Conservation (phyloP, 192 early-diverging fungal species). For the Mycoemilia scoparia region DNA sequence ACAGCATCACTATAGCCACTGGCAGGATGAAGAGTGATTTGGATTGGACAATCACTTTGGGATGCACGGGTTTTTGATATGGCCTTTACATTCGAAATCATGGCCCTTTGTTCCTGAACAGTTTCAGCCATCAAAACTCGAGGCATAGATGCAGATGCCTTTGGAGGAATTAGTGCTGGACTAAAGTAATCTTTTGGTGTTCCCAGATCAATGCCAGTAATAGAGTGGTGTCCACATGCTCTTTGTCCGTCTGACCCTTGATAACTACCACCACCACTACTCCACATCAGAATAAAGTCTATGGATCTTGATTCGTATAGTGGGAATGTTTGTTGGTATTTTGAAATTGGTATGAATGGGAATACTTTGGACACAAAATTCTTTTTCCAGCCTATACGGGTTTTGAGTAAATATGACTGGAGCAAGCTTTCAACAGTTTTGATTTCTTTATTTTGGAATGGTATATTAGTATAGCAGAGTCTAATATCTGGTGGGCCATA, state of each 20-base stretch:
- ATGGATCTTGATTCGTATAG: slow-evolving; percentile 74
- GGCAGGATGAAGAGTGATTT: slow-evolving; percentile 12
- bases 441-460: too few species aligned
- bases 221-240: slow-evolving; percentile 69
- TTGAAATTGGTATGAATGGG: too few species aligned
- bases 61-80: neutral
- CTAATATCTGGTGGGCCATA: too few species aligned
- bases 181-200: slow-evolving; percentile 54
- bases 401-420: too few species aligned
- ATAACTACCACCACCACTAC: slow-evolving; percentile 5
- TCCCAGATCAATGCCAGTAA: slow-evolving; percentile 78
- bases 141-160: slow-evolving; percentile 25
- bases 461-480: too few species aligned
- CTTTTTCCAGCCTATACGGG: too few species aligned
- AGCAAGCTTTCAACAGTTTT: too few species aligned
- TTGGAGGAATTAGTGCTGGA: slow-evolving; percentile 22
- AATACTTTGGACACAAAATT: too few species aligned
- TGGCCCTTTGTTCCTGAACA: slow-evolving; percentile 14
- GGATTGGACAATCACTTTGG: slow-evolving; percentile 14
- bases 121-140: slow-evolving; percentile 21
- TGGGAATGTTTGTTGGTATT: slow-evolving; percentile 67
- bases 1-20: neutral
- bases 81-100: slow-evolving; percentile 16
- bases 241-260: slow-evolving; percentile 10
- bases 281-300: slow-evolving; percentile 77